Percentiles rank a stretch among this genome's conserved stretches.
Conservation (phyloP, 2,329 filamentous ascomycete species). For the Xylaria digitata region DNA sequence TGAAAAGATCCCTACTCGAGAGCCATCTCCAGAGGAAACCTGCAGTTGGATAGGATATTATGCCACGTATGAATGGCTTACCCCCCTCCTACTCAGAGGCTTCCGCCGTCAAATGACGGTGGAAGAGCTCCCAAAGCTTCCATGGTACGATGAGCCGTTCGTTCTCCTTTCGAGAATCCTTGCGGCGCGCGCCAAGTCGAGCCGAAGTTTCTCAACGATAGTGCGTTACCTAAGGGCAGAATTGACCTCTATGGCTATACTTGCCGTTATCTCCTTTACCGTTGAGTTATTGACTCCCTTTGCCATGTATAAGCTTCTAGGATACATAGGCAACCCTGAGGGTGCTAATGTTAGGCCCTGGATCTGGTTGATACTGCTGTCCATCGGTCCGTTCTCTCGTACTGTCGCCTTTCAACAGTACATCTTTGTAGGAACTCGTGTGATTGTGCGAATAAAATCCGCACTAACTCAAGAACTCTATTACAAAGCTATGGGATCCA, state of each 20-base stretch:
- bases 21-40: slow-evolving; percentile 63
- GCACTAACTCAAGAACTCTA: slow-evolving; percentile 70
- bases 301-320: slow-evolving; percentile 64
- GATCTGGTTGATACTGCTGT: slow-evolving; percentile 66
- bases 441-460: slow-evolving; percentile 66
- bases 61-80: slow-evolving; percentile 63
- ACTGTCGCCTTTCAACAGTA: slow-evolving; percentile 67
- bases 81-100: slow-evolving; percentile 61
- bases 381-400: slow-evolving; percentile 60
- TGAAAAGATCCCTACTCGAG: slow-evolving; percentile 50
- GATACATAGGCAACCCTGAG: slow-evolving; percentile 61
- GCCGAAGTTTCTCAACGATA: slow-evolving; percentile 59
- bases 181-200: slow-evolving; percentile 56
- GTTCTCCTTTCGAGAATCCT: slow-evolving; percentile 59
- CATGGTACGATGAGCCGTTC: slow-evolving; percentile 67
- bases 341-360: slow-evolving; percentile 60
- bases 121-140: slow-evolving; percentile 60
- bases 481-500: slow-evolving; percentile 64
- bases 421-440: slow-evolving; percentile 66
- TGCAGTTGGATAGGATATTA: slow-evolving; percentile 66
- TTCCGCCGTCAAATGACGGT: slow-evolving; percentile 58
- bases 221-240: slow-evolving; percentile 58
- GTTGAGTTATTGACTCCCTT: slow-evolving; percentile 65
- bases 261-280: slow-evolving; percentile 52
- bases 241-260: slow-evolving; percentile 59